Evolutionary conservation across 129 eudicot species (phyloP).

Genomic region (Flaveria bidentis): DNA sequence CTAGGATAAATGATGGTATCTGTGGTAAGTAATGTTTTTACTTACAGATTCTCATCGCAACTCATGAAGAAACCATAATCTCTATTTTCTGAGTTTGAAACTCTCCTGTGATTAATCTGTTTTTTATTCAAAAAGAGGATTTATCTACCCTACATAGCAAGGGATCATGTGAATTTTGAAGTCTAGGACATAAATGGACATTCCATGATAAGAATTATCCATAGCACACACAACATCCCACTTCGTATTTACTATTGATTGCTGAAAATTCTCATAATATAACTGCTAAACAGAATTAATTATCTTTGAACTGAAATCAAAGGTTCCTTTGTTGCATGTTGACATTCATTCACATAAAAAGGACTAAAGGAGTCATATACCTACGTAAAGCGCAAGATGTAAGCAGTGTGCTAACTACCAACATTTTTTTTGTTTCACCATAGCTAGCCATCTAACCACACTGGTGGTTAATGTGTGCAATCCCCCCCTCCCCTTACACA

Average conservation of each 20-base stretch:
- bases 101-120: not conserved
- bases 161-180: not conserved
- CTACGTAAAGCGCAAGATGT: not conserved
- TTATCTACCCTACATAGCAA: not conserved
- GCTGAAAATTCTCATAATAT: not conserved
- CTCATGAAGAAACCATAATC: not conserved
- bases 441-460: no score
- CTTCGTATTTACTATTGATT: not conserved
- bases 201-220: conserved; percentile 8
- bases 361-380: not conserved
- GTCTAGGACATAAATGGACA: not conserved
- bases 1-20: conserved; percentile 91
- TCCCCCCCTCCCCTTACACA: not conserved
- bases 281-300: not conserved
- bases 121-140: not conserved
- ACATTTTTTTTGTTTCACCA: no score
- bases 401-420: no score
- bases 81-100: conserved; percentile 3
- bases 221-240: not conserved
- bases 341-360: not conserved
- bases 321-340: not conserved
- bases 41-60: not conserved
- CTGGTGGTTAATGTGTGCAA: no score
- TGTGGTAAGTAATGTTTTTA: conserved; percentile 59
- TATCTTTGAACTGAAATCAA: not conserved